Percentiles rank a stretch among this genome's conserved stretches.
These are phyloP conservation scores for Protoeuglena noctilucae DNA, from an alignment of 139 green algal species.

Conservation along the genomic window DNA sequence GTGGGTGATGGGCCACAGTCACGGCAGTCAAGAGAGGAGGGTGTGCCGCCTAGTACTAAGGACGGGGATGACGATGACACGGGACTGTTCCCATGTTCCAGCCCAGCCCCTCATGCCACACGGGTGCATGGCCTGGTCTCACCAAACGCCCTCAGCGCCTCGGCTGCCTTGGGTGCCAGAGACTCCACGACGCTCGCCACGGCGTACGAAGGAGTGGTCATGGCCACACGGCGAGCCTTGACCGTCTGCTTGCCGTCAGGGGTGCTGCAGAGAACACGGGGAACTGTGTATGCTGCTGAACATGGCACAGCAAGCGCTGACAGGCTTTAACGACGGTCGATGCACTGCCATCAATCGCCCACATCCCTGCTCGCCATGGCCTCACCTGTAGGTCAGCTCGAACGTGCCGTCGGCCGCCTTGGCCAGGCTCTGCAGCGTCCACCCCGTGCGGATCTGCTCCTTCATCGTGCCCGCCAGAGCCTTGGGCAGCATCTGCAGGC, in stretches of 20 bases:
- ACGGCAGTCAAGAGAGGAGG: too few species aligned
- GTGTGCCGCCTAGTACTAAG: too few species aligned
- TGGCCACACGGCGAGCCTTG: conserved; percentile 39
- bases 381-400: conserved; percentile 12
- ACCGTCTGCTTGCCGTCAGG: conserved; percentile 49
- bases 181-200: conserved; percentile 53
- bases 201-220: conserved; percentile 82
- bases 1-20: too few species aligned
- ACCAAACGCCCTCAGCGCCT: not conserved
- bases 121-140: not conserved
- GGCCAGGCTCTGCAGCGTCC: conserved; percentile 64
- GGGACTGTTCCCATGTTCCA: too few species aligned
- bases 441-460: conserved; percentile 38
- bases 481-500: conserved; percentile 74
- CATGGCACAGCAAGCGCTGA: too few species aligned
- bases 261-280: too few species aligned
- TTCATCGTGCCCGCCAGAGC: conserved; percentile 62
- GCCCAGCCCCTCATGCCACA: too few species aligned
- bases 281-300: too few species aligned
- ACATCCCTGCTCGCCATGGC: too few species aligned
- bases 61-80: too few species aligned
- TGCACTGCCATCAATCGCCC: too few species aligned
- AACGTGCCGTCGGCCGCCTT: conserved; percentile 30
- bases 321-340: too few species aligned
- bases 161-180: not conserved